Base-by-base conservation (phyloP, 768 basidiomycete species). In the Amanita rubescens region DNA sequence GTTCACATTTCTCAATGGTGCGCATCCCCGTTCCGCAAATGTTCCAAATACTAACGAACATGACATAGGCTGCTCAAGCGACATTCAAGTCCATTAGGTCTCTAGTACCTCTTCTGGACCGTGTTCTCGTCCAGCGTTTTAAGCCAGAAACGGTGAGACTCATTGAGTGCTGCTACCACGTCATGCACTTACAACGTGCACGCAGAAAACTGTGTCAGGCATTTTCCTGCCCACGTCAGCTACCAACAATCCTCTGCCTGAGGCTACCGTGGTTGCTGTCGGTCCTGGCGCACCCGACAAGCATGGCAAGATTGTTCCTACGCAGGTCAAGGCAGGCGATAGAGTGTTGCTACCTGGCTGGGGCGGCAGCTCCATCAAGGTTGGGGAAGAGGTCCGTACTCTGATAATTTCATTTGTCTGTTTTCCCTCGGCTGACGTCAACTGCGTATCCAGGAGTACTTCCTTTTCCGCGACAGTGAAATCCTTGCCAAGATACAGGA, bases 401-500 rank as follows among this genome's bases (percentile, higher is more conserved):
- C 19, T 48, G 35, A 42, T 43, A 32, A 52, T 44, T 33, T 6
- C 49, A 19, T 30, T n/a, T 50, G 0, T 10, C 24, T 43, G 10
- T 38, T 49, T 43, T n/a, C 30, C 46, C 22, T 37, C 43, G 58
- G 22, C 25, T 58, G 49, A 49, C 50, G 34, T 48, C 38, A 44
- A 42, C 56, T 56, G 50, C 34, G 32, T 27, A 17, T 55, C 7
- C 62, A 97, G 94, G 95, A 99, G 66, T 99, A 88, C 72, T 87
- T 79, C 76, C 72, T 99, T 55, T 97, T 94, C 85, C 89, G 85
- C 73, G 95, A 97, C 71, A 69, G 81, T 22, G 94, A 97, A 65
- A 96, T 99, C 66, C 79, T 98, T 50, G 95, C 95, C 55, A 96
- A 94, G 77, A 93, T 97, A 63, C 80, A 87, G 68, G 94, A 96